phyloP scores from a whole-genome alignment of 73 alveolate genomes.

The Paramecium caudatum region DNA sequence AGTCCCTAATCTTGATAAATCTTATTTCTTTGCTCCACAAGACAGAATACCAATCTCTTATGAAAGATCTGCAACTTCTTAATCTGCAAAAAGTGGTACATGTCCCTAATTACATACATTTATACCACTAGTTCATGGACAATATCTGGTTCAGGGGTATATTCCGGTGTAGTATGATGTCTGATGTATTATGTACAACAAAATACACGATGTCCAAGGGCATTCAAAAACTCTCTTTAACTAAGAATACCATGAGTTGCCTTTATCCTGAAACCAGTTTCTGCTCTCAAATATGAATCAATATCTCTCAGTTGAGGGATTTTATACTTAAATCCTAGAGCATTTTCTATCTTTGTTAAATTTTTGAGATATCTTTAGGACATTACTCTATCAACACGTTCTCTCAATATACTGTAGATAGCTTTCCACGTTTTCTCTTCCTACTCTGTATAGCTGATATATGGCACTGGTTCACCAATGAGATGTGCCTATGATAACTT shows the following conservation, averaged over 20 bases:
- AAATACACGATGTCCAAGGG: constrained; percentile 87
- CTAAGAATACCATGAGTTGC: constrained; percentile 86
- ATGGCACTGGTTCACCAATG: constrained; percentile 72
- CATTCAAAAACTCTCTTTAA: constrained; percentile 87
- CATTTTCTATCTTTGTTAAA: constrained; percentile 64
- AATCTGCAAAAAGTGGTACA: constrained; percentile 82
- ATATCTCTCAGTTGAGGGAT: constrained; percentile 87
- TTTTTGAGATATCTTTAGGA: constrained; percentile 61
- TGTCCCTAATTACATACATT: constrained; percentile 77
- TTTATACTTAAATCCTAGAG: constrained; percentile 54
- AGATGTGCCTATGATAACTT: constrained; percentile 39
- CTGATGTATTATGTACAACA: constrained; percentile 88
- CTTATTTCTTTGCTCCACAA: constrained; percentile 81
- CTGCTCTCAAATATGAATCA: constrained; percentile 70
- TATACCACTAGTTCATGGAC: constrained; percentile 80
- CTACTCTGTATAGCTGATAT: constrained; percentile 72
- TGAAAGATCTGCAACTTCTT: constrained; percentile 83
- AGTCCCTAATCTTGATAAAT: constrained; percentile 76
- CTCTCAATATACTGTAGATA: constrained; percentile 60
- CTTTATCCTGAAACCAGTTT: constrained; percentile 88
- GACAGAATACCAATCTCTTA: constrained; percentile 83
- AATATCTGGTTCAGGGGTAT: constrained; percentile 80
- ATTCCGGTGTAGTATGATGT: constrained; percentile 78
- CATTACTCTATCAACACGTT: constrained; percentile 44
- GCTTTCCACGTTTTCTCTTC: constrained; percentile 76